A percentile compares a stretch with the other conserved stretches of the same genome.
phyloP scores from a whole-genome alignment of 1,139 yeast species.

The Kurtzmaniella quercitrusa region DNA sequence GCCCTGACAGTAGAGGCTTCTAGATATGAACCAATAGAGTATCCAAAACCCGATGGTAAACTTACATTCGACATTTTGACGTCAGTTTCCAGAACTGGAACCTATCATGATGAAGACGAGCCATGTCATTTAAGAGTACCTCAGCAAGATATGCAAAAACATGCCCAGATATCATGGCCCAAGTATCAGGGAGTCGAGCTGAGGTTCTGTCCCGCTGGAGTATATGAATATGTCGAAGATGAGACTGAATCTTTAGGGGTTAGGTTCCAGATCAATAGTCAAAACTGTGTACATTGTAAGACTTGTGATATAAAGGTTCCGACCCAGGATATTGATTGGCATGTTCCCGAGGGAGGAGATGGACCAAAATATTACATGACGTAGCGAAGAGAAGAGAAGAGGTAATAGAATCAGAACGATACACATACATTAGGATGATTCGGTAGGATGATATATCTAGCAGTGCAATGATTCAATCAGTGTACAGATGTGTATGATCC shows the following conservation, averaged over 20 bases:
- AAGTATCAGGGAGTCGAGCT: constrained; percentile 81
- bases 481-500: too few relatives aligned
- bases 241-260: constrained; percentile 58
- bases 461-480: too few relatives aligned
- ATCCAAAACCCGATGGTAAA: constrained; percentile 92
- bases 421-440: too few relatives aligned
- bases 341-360: constrained; percentile 96
- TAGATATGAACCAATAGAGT: constrained; percentile 64
- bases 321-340: constrained; percentile 89
- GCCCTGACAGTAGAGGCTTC: constrained; percentile 64
- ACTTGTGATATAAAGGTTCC: constrained; percentile 98
- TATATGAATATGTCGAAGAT: constrained; percentile 85
- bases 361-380: constrained; percentile 93
- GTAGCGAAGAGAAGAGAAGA: constrained; percentile 16
- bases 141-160: constrained; percentile 62
- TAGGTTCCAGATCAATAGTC: constrained; percentile 86
- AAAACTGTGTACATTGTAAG: constrained; percentile 96
- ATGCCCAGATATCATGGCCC: constrained; percentile 67
- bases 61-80: constrained; percentile 88
- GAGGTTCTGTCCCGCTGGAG: constrained; percentile 97
- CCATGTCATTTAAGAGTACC: constrained; percentile 82
- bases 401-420: too few relatives aligned
- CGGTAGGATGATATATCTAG: too few relatives aligned
- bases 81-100: constrained; percentile 92
- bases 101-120: constrained; percentile 93